Conservation (phyloP, 2,329 filamentous ascomycete genomes). For the Drechslerella dactyloides region DNA sequence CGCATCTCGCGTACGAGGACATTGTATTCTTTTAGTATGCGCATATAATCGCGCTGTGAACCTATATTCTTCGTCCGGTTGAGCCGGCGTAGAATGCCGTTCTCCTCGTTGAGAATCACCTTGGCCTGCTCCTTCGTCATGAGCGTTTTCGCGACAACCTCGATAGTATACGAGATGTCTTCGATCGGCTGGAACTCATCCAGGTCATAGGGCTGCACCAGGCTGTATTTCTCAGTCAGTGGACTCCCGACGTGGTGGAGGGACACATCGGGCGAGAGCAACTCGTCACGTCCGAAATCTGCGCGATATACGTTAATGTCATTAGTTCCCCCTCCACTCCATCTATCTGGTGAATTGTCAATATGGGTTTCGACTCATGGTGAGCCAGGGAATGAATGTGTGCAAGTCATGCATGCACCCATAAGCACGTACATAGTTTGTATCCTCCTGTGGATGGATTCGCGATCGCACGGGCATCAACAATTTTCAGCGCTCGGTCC, state of each 20-base stretch:
- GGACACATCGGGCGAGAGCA: slow-evolving; percentile 65
- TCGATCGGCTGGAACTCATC: slow-evolving; percentile 76
- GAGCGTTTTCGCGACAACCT: slow-evolving; percentile 66
- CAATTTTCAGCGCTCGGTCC: slow-evolving; percentile 61
- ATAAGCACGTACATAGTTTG: slow-evolving; percentile 54
- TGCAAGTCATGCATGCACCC: slow-evolving; percentile 49
- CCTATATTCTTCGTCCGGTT: slow-evolving; percentile 75
- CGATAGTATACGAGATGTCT: slow-evolving; percentile 76
- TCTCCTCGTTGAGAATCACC: slow-evolving; percentile 56
- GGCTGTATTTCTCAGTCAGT: slow-evolving; percentile 74
- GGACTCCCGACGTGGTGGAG: slow-evolving; percentile 84
- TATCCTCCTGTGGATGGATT: slow-evolving; percentile 58
- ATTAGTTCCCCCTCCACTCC: neutral
- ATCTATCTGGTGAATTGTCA: neutral
- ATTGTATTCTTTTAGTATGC: slow-evolving; percentile 80
- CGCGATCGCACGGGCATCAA: slow-evolving; percentile 63
- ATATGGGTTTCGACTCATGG: neutral
- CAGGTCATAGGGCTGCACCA: slow-evolving; percentile 78
- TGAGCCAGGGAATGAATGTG: neutral
- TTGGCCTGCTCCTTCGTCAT: slow-evolving; percentile 69
- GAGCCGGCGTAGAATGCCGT: slow-evolving; percentile 76
- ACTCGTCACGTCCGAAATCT: slow-evolving; percentile 61
- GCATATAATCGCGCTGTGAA: slow-evolving; percentile 71
- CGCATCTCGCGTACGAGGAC: slow-evolving; percentile 69
- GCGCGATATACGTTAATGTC: slow-evolving; percentile 23